Percentiles rank a stretch among this genome's conserved stretches.
These are phyloP conservation scores for Zymoseptoria passerinii DNA, from an alignment of 2,329 filamentous ascomycete species.

Conservation along the genomic window DNA sequence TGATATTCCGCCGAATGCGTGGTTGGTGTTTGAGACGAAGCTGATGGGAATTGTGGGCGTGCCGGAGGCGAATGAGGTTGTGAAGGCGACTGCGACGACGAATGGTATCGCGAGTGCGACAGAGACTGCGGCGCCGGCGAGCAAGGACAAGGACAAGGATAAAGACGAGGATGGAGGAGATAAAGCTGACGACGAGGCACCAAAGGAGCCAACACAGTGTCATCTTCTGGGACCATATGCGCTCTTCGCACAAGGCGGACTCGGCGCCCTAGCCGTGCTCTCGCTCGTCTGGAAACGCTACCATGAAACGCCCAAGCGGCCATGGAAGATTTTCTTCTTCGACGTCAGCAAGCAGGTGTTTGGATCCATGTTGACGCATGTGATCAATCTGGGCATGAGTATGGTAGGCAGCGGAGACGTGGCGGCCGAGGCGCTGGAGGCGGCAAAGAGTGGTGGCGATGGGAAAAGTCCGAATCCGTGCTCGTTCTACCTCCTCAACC, in stretches of 20 bases:
- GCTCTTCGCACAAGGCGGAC: constrained; percentile 76
- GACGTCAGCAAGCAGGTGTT: constrained; percentile 97
- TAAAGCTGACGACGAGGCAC: constrained; percentile 10
- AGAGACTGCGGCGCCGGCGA: constrained; percentile 7
- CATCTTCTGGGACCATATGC: constrained; percentile 84
- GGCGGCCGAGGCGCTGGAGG: constrained; percentile 41
- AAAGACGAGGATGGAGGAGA: constrained; percentile 11
- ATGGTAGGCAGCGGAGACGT: constrained; percentile 88
- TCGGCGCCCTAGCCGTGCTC: constrained; percentile 73
- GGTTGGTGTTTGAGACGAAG: constrained; percentile 87
- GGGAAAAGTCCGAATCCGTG: constrained; percentile 79
- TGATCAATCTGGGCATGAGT: constrained; percentile 91
- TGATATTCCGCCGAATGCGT: constrained; percentile 67
- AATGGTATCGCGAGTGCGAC: constrained; percentile 22
- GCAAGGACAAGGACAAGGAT: neutral
- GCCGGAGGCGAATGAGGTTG: neutral
- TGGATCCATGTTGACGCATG: constrained; percentile 81
- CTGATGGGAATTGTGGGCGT: constrained; percentile 65
- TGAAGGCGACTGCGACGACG: constrained; percentile 3
- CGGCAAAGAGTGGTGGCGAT: constrained; percentile 14
- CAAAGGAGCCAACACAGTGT: constrained; percentile 59
- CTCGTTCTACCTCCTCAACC: constrained; percentile 89
- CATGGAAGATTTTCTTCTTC: constrained; percentile 95
- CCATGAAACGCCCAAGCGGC: constrained; percentile 83
- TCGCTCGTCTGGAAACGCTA: constrained; percentile 90